Evolutionary conservation across 225 moss, liverwort and hornwort genomes (phyloP).

Genomic region (Ulota crispa): DNA sequence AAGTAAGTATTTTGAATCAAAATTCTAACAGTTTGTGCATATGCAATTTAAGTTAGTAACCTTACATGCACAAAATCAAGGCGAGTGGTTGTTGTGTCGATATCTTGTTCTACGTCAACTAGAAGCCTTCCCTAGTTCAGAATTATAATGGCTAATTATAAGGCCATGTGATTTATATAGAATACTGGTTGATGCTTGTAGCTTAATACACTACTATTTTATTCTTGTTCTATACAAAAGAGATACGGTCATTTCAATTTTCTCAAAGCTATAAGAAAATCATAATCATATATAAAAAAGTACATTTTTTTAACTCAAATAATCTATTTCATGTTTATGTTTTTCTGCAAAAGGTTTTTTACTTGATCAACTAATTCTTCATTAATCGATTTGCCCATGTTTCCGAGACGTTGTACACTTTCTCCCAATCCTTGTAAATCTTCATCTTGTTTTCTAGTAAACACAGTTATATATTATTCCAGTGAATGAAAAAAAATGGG

Average conservation of each 20-base stretch:
- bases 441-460: slow-evolving; percentile 67
- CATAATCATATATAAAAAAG: rapidly evolving
- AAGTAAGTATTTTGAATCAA: no score
- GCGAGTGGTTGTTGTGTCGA: slow-evolving; percentile 54
- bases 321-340: rapidly evolving
- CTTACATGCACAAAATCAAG: slow-evolving; percentile 70
- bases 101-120: slow-evolving; percentile 45
- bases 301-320: rapidly evolving
- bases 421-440: slow-evolving; percentile 60
- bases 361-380: slow-evolving; percentile 72
- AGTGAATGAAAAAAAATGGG: rapidly evolving
- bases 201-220: no score
- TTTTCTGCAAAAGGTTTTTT: neutral
- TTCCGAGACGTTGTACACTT: slow-evolving; percentile 58
- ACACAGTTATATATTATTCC: neutral
- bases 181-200: no score
- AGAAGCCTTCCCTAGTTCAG: slow-evolving; percentile 49
- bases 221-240: neutral
- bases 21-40: no score
- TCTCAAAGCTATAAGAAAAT: rapidly evolving
- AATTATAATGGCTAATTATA: no score
- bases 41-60: neutral
- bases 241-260: rapidly evolving
- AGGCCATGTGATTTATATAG: no score
- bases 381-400: slow-evolving; percentile 79